phyloP scores from a whole-genome alignment of 352 stramenopile genomes.

The Pythium oligandrum region DNA sequence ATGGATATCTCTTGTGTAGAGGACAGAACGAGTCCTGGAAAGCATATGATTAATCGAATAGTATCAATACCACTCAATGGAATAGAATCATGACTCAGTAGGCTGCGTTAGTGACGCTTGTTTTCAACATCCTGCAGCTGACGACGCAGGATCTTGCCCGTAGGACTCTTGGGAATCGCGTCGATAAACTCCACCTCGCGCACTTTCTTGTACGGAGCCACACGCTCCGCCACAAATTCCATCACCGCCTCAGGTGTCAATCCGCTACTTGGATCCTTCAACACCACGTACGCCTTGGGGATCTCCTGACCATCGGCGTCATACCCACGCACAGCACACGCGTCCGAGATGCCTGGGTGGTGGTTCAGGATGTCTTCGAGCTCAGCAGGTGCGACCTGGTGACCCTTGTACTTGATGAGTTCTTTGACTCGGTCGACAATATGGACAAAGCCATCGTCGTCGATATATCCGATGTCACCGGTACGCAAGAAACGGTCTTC shows the following conservation, averaged over 20 bases:
- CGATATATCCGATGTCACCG: conserved; percentile 89
- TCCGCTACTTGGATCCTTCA: conserved; percentile 33
- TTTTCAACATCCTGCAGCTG: conserved; percentile 42
- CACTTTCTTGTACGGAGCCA: conserved; percentile 80
- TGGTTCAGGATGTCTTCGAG: conserved; percentile 90
- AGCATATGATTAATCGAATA: background rate
- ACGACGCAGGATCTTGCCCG: conserved; percentile 91
- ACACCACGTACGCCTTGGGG: conserved; percentile 89
- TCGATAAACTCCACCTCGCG: conserved; percentile 79
- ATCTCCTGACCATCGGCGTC: conserved; percentile 75
- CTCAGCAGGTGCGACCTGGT: conserved; percentile 90
- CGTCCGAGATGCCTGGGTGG: conserved; percentile 47
- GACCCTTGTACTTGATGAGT: conserved; percentile 94
- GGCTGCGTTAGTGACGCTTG: background rate
- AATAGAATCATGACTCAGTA: background rate
- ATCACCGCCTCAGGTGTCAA: conserved; percentile 60
- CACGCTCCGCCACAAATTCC: conserved; percentile 65
- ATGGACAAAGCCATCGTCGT: conserved; percentile 90
- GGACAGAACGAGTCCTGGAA: background rate
- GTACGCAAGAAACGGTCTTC: conserved; percentile 84
- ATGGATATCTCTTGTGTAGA: background rate
- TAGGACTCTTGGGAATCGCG: conserved; percentile 87
- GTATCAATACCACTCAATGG: background rate
- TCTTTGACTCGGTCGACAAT: conserved; percentile 93
- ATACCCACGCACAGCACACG: conserved; percentile 42